Percentiles rank a stretch among this genome's conserved stretches.
These are phyloP conservation scores for Blastomyces parvus DNA, from an alignment of 2,329 filamentous ascomycete genomes.

Conservation along the genomic window DNA sequence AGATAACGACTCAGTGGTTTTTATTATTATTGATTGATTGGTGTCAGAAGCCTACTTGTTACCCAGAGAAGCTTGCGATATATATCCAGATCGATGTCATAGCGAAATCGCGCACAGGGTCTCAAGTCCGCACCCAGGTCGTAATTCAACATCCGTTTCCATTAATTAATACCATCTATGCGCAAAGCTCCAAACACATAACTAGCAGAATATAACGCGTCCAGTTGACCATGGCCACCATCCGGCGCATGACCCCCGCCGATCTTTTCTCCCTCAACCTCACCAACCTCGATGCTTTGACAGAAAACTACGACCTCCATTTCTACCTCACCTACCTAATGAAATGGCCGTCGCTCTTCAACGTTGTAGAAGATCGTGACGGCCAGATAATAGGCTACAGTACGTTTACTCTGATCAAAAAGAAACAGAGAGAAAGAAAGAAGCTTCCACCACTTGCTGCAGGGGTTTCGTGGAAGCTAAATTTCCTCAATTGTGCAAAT, in stretches of 20 bases:
- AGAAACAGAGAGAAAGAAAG: not conserved
- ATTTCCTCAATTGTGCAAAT: not conserved
- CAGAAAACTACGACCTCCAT: conserved; percentile 92
- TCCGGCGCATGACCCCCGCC: conserved; percentile 72
- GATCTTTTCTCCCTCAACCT: conserved; percentile 86
- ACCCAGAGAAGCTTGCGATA: not conserved
- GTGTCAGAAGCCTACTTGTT: not conserved
- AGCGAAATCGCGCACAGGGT: not conserved
- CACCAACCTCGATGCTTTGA: conserved; percentile 90
- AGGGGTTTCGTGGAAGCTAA: not conserved
- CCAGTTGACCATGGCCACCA: conserved; percentile 57
- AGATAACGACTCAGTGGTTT: too few relatives aligned
- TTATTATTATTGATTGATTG: not conserved
- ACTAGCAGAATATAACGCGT: not conserved
- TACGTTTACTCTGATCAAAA: conserved; percentile 38
- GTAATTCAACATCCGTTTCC: not conserved
- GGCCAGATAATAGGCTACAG: conserved; percentile 94
- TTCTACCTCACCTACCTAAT: conserved; percentile 96
- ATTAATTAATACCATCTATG: not conserved
- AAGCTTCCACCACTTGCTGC: not conserved
- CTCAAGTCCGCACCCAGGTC: not conserved
- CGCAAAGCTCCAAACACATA: not conserved
- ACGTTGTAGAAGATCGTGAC: conserved; percentile 73
- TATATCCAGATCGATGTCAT: not conserved
- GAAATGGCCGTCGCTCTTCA: conserved; percentile 91